Percentiles rank a stretch among this genome's conserved stretches.
Evolutionary conservation across 495 filamentous ascomycete species (phyloP).

Genomic region (Lophiotrema nucula): DNA sequence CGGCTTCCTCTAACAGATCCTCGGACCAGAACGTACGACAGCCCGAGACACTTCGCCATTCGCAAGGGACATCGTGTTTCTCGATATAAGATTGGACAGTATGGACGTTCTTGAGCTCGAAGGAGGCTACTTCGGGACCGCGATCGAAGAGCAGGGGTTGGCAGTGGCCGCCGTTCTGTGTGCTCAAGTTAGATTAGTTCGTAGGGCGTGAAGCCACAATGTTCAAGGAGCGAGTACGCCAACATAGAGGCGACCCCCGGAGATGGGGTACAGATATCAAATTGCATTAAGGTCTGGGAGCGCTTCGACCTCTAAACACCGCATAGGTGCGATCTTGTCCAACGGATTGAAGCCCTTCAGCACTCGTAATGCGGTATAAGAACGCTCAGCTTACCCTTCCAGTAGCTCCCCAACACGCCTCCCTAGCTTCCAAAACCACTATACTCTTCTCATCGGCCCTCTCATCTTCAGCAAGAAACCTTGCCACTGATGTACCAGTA

Average conservation of each 20-base stretch:
- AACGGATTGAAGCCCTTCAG: too few relatives aligned
- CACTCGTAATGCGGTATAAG: too few relatives aligned
- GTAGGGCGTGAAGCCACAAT: too few relatives aligned
- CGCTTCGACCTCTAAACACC: too few relatives aligned
- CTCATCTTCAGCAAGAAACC: slow-evolving; percentile 54
- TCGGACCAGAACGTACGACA: slow-evolving; percentile 56
- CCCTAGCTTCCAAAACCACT: slow-evolving; percentile 75
- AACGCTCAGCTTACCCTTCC: slow-evolving; percentile 65
- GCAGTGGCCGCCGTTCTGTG: slow-evolving; percentile 72
- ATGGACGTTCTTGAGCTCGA: slow-evolving; percentile 62
- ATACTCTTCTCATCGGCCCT: slow-evolving; percentile 46
- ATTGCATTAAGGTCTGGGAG: too few relatives aligned
- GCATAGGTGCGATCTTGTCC: too few relatives aligned
- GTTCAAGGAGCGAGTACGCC: too few relatives aligned
- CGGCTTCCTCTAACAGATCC: slow-evolving; percentile 48
- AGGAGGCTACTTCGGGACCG: slow-evolving; percentile 53
- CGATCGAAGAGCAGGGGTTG: slow-evolving; percentile 59
- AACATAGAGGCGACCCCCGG: too few relatives aligned
- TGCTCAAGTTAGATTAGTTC: background rate
- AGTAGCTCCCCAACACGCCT: slow-evolving; percentile 78
- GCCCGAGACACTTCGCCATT: slow-evolving; percentile 53
- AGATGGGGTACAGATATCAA: too few relatives aligned
- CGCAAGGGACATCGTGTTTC: slow-evolving; percentile 57
- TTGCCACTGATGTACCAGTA: slow-evolving; percentile 65
- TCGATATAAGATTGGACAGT: slow-evolving; percentile 54